Base-by-base conservation (phyloP, 75 land plant species). In the Pseudotsuga menziesii region DNA sequence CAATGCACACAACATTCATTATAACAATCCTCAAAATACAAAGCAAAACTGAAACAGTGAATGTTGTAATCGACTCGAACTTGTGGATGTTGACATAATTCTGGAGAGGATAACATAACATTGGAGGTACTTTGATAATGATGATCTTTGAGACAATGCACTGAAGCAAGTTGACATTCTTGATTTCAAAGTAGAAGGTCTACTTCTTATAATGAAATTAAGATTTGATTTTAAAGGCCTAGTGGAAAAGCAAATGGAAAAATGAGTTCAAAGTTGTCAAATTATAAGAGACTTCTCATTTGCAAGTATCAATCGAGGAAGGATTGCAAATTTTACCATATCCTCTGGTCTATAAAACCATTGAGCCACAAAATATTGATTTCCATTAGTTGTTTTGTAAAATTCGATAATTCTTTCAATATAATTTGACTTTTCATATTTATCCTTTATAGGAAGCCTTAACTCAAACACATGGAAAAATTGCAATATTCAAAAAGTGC, bases 261-360 rank as follows among this genome's bases (percentile, higher is more conserved):
- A 29, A 19, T 57, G 5, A 58, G 69, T 4, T 11, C 8, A n/a
- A 14, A 22, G 76, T 29, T 44, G 64, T 35, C 17, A 16, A 85
- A 9, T 3, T 1, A 75, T 9, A 41, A 12, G 58, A 12, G 27
- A 41, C 58, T 73, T 13, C 48, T 44, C 23, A 32, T 23, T 48
- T 1, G 58, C 23, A 55, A 75, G 56, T 75, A 22, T 32, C 56
- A 36, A 32, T 58, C 7, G 70, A 44, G 64, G 23, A 56, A 23
- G 63, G 3, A 57, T 20, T 23, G 66, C 5, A 2, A 26, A 5
- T 58, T 85, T 78, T 83, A 93, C 98, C 32, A 97, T 96, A 71
- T 96, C 98, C 12, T 79, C 73, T 5, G 89, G 84, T 83, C 94
- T 72, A 59, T 82, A 96, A 72, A 83, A 96, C 98, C 98, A 96